Conservation (phyloP, 1,284 basidiomycete species). For the Calocybe gambosa region DNA sequence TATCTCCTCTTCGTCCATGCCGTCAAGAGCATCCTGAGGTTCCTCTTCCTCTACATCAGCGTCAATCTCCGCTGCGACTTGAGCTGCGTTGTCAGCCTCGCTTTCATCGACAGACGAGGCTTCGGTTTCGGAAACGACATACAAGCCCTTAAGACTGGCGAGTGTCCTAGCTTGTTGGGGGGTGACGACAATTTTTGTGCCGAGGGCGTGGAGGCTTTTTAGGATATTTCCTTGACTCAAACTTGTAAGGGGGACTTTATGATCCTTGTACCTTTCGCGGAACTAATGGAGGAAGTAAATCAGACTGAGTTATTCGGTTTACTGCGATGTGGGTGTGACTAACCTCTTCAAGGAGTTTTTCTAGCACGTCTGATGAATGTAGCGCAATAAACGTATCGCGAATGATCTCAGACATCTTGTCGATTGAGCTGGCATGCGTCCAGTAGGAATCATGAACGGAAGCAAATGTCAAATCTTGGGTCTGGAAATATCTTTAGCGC, state of each 20-base stretch:
- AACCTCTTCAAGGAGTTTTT: conserved; percentile 55
- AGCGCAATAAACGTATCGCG: conserved; percentile 92
- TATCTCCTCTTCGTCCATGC: conserved; percentile 20
- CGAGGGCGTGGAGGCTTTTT: conserved; percentile 35
- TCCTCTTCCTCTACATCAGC: background rate
- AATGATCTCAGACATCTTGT: conserved; percentile 86
- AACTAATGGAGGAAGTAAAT: conserved; percentile 48
- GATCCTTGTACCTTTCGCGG: conserved; percentile 69
- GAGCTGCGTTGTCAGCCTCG: conserved; percentile 19
- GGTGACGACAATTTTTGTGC: conserved; percentile 36
- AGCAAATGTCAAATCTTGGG: conserved; percentile 77
- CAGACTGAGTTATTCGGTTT: background rate
- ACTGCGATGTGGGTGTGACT: conserved; percentile 11
- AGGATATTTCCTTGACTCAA: conserved; percentile 33
- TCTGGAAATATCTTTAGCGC: conserved; percentile 33
- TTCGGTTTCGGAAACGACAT: conserved; percentile 26
- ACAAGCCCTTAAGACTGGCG: conserved; percentile 22
- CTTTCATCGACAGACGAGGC: conserved; percentile 19
- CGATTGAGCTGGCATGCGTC: conserved; percentile 90
- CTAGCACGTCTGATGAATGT: conserved; percentile 82
- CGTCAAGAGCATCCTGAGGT: conserved; percentile 17
- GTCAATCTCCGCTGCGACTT: conserved; percentile 20
- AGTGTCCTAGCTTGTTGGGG: conserved; percentile 34
- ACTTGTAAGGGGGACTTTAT: conserved; percentile 64
- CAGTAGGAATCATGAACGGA: conserved; percentile 99